These are phyloP conservation scores for Amanita muscaria DNA, from an alignment of 768 basidiomycete species.

Conservation along the genomic window DNA sequence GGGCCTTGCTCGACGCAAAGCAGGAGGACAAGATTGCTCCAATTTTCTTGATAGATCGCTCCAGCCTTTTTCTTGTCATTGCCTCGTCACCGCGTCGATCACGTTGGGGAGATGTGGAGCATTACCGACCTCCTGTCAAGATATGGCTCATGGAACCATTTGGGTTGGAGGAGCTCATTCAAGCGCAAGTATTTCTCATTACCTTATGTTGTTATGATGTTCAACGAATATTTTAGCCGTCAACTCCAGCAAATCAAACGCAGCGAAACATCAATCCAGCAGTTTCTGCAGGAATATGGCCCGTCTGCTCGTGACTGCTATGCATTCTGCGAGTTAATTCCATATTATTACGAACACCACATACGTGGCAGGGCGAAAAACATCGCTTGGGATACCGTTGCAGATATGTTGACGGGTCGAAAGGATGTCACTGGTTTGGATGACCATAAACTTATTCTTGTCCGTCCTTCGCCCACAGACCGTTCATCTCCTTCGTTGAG, in stretches of 20 bases:
- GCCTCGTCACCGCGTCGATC: constrained; percentile 5
- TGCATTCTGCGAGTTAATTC: constrained; percentile 4
- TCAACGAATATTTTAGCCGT: constrained; percentile 8
- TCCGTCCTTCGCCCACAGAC: constrained; percentile 3
- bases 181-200: constrained; percentile 5
- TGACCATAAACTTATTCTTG: constrained; percentile 3
- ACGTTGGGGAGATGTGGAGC: no score
- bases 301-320: constrained; percentile 5
- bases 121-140: constrained; percentile 6
- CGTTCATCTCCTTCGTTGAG: constrained; percentile 3
- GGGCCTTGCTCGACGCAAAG: not conserved
- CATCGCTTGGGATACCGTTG: constrained; percentile 2
- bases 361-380: constrained; percentile 1
- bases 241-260: constrained; percentile 7
- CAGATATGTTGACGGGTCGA: constrained; percentile 4
- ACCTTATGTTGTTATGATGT: constrained; percentile 3
- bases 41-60: constrained; percentile 2
- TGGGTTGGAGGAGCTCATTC: constrained; percentile 9
- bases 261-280: constrained; percentile 4
- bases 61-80: constrained; percentile 3
- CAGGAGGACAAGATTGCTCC: constrained; percentile 3
- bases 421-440: constrained; percentile 1
- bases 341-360: constrained; percentile 4
- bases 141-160: constrained; percentile 10
- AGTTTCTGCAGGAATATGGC: constrained; percentile 4